Evolutionary conservation across 1,139 yeast genomes (phyloP).

Genomic region (Casaregolazyma lundiana): DNA sequence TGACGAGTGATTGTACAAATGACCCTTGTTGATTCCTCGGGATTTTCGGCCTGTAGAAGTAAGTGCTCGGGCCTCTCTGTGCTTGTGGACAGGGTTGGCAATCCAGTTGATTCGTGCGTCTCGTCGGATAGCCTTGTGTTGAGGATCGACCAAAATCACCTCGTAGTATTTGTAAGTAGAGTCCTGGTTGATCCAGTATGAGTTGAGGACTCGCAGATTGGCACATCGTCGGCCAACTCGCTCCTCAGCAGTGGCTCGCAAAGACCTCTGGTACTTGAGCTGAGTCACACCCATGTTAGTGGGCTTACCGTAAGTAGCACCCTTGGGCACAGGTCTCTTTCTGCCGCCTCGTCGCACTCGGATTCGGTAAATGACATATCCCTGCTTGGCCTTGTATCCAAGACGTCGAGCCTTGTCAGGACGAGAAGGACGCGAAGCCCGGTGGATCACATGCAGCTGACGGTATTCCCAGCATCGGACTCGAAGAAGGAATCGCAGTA

Average conservation of each 20-base stretch:
- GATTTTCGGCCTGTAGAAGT: constrained; percentile 98
- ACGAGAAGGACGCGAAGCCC: constrained; percentile 98
- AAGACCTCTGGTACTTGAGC: constrained; percentile 98
- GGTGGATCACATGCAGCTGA: constrained; percentile 98
- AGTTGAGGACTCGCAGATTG: constrained; percentile 98
- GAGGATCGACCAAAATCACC: constrained; percentile 95
- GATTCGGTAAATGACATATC: constrained; percentile 95
- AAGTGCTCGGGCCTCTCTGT: constrained; percentile 99
- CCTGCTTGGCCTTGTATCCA: constrained; percentile 99
- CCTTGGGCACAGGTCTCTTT: constrained; percentile 99
- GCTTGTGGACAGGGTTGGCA: constrained; percentile 99
- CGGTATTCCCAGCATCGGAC: constrained; percentile 99
- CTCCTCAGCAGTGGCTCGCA: constrained; percentile 98
- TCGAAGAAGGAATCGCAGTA: constrained; percentile 96
- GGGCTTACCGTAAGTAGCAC: constrained; percentile 99
- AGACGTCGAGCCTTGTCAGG: constrained; percentile 99
- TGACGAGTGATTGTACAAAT: constrained; percentile 95
- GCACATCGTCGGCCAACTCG: constrained; percentile 99
- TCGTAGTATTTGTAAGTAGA: constrained; percentile 99
- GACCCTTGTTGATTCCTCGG: constrained; percentile 99
- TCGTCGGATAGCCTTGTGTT: constrained; percentile 98
- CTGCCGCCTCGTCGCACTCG: constrained; percentile 99
- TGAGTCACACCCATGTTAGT: constrained; percentile 99
- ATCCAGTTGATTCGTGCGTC: constrained; percentile 99
- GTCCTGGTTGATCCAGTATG: constrained; percentile 99